Conservation (phyloP, 169 alveolate species). For the Eimeria necatrix region DNA sequence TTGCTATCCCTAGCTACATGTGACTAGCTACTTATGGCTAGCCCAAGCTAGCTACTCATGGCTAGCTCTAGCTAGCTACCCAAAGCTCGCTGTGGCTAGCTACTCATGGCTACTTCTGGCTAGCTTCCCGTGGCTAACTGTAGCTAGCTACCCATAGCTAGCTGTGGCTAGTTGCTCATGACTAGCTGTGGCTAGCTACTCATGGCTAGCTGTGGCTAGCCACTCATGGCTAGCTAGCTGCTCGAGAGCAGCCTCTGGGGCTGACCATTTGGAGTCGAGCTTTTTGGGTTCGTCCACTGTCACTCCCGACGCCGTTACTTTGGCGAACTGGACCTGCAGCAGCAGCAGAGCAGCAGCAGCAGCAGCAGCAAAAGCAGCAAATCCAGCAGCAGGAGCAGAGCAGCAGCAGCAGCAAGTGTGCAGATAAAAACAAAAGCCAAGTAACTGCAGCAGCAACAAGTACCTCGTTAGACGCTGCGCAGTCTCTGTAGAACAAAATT, state of each 20-base stretch:
- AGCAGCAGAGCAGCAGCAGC: background rate
- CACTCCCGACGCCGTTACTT: conserved; percentile 37
- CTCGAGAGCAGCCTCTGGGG: background rate
- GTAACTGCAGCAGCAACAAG: background rate
- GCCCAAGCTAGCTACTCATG: no score
- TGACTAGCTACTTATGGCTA: no score
- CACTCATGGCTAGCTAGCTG: background rate
- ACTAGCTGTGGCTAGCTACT: no score
- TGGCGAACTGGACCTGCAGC: conserved; percentile 52
- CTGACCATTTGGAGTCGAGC: conserved; percentile 57
- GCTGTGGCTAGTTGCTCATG: no score
- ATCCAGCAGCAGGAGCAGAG: background rate
- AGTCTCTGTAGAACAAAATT: conserved; percentile 50
- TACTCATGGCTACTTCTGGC: no score
- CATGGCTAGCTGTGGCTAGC: no score
- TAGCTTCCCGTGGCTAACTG: no score
- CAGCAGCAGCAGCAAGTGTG: background rate
- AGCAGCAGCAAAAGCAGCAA: background rate
- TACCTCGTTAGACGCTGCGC: conserved; percentile 59
- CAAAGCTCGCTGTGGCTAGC: no score
- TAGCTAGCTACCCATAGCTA: no score
- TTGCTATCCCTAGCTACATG: no score
- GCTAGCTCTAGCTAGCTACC: no score
- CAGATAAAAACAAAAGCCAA: background rate
- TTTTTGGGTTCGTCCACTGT: conserved; percentile 30